These are phyloP conservation scores for Starmerella vitae DNA, from an alignment of 805 yeast species.

Conservation along the genomic window DNA sequence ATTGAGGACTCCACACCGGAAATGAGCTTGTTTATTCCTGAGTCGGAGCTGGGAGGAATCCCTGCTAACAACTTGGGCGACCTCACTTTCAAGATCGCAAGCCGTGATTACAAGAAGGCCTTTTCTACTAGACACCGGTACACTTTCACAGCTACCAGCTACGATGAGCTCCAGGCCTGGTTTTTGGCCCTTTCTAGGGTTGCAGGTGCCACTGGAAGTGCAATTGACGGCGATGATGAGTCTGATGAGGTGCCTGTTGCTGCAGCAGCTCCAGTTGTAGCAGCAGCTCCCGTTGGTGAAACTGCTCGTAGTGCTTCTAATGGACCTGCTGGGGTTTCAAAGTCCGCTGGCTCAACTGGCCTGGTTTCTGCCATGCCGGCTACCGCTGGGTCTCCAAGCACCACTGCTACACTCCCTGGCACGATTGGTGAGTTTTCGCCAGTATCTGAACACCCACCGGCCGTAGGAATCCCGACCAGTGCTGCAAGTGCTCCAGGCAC, in stretches of 20 bases:
- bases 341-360: no score
- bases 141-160: conserved; percentile 34
- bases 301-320: not conserved
- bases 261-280: not conserved
- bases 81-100: conserved; percentile 32
- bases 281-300: not conserved
- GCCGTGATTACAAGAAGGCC: conserved; percentile 31
- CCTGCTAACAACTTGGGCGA: conserved; percentile 25
- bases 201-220: conserved; percentile 17
- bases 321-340: no score
- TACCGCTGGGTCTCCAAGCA: no score
- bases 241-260: conserved; percentile 3
- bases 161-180: conserved; percentile 38
- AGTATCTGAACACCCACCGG: no score
- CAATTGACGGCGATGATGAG: conserved; percentile 8
- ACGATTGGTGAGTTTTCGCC: no score
- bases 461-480: no score
- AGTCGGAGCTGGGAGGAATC: conserved; percentile 31
- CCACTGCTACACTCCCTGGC: no score
- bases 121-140: conserved; percentile 28
- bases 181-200: conserved; percentile 28
- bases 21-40: conserved; percentile 36
- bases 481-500: not conserved
- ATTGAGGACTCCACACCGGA: conserved; percentile 35
- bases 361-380: no score